Percentiles rank a stretch among this genome's conserved stretches.
These are phyloP conservation scores for Psophocarpus tetragonolobus DNA, from an alignment of 306 rosid species.

Conservation along the genomic window DNA sequence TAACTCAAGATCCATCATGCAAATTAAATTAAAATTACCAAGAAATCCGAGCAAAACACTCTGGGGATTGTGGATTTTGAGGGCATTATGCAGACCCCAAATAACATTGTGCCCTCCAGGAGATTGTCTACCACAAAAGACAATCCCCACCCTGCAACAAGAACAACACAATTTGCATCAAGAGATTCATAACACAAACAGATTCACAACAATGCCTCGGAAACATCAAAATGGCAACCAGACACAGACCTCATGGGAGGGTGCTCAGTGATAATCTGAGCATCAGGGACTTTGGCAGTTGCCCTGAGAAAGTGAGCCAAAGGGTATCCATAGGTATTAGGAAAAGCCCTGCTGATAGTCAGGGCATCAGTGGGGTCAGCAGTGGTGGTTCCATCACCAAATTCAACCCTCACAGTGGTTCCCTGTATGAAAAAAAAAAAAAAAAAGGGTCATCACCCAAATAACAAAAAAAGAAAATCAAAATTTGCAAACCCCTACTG, in stretches of 20 bases:
- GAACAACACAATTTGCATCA: background rate
- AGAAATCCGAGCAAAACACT: slow-evolving; percentile 86
- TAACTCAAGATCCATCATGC: background rate
- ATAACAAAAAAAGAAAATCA: background rate
- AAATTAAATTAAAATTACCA: slow-evolving; percentile 50
- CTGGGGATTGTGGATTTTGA: slow-evolving; percentile 76
- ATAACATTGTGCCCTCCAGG: slow-evolving; percentile 98
- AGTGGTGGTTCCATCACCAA: slow-evolving; percentile 83
- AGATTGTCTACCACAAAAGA: slow-evolving; percentile 96
- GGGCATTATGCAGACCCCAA: slow-evolving; percentile 89
- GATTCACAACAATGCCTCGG: slow-evolving; percentile 19
- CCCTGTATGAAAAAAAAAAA: slow-evolving; percentile 58
- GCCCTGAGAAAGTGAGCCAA: slow-evolving; percentile 98
- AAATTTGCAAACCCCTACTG: background rate
- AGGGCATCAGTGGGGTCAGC: slow-evolving; percentile 75
- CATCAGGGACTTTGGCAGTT: slow-evolving; percentile 86
- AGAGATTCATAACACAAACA: slow-evolving; percentile 29
- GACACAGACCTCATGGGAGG: slow-evolving; percentile 63
- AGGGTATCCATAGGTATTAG: slow-evolving; percentile 82
- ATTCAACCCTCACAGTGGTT: slow-evolving; percentile 91
- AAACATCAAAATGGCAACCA: background rate
- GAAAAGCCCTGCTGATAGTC: slow-evolving; percentile 64
- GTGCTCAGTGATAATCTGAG: slow-evolving; percentile 85
- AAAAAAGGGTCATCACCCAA: slow-evolving; percentile 24
- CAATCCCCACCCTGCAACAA: slow-evolving; percentile 81